phyloP scores from a whole-genome alignment of 2,329 filamentous ascomycete genomes.

The Verticillium nonalfalfae region DNA sequence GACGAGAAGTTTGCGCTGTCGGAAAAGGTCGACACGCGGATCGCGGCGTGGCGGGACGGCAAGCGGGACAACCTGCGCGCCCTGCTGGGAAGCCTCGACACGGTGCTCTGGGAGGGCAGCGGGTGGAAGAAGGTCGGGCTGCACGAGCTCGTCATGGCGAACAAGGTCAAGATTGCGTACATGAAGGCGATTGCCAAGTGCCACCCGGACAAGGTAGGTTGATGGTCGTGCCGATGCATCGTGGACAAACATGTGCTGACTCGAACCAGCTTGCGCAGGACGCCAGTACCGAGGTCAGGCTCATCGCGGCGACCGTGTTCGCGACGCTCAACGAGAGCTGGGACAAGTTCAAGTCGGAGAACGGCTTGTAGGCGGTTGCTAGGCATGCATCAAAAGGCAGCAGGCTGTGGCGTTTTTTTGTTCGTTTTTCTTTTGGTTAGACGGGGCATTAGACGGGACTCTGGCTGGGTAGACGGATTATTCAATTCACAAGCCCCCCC shows the following conservation, averaged over 20 bases:
- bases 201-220: constrained; percentile 92
- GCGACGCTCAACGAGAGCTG: constrained; percentile 65
- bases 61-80: constrained; percentile 91
- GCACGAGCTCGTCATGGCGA: constrained; percentile 85
- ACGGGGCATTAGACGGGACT: not conserved
- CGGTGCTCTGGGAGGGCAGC: constrained; percentile 83
- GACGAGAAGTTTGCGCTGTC: constrained; percentile 88
- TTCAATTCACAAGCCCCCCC: not conserved
- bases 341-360: constrained; percentile 68
- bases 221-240: not conserved
- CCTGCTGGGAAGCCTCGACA: constrained; percentile 77
- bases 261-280: constrained; percentile 51
- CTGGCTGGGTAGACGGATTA: constrained; percentile 4
- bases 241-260: not conserved
- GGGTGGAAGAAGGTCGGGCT: constrained; percentile 97
- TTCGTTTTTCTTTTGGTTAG: too few species aligned
- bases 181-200: constrained; percentile 99
- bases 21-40: constrained; percentile 75
- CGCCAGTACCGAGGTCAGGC: constrained; percentile 56
- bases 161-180: constrained; percentile 94
- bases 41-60: constrained; percentile 79
- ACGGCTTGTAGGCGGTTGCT: constrained; percentile 43
- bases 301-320: constrained; percentile 62
- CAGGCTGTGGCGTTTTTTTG: too few species aligned
- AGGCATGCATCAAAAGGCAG: not conserved